phyloP scores from a whole-genome alignment of 495 filamentous ascomycete genomes.

The Penicillium ochrochloron region DNA sequence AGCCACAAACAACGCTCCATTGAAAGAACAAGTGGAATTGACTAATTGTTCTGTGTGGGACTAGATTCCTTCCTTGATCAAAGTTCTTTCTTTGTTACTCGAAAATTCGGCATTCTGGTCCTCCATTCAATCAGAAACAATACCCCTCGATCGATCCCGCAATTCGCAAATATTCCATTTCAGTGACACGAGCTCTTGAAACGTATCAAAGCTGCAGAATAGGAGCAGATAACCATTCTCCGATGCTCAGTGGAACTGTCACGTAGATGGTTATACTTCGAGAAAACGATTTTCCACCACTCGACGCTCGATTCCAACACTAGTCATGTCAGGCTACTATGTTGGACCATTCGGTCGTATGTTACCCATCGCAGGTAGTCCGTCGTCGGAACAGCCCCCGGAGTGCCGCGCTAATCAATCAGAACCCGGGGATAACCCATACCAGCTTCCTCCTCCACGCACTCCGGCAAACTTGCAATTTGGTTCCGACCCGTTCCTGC shows the following conservation, averaged over 20 bases:
- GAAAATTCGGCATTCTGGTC: not conserved
- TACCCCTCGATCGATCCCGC: not conserved
- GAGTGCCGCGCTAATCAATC: slow-evolving; percentile 41
- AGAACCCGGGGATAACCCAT: slow-evolving; percentile 46
- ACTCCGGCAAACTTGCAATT: slow-evolving; percentile 46
- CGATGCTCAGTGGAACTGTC: slow-evolving; percentile 5
- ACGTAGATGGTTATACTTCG: slow-evolving; percentile 16
- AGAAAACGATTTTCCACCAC: not conserved
- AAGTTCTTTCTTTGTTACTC: not conserved
- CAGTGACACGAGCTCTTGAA: not conserved
- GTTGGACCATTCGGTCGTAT: slow-evolving; percentile 56
- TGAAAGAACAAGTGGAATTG: not conserved
- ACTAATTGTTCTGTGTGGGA: not conserved
- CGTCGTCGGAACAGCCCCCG: slow-evolving; percentile 36
- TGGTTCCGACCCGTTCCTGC: slow-evolving; percentile 47
- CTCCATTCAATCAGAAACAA: not conserved
- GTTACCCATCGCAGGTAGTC: slow-evolving; percentile 44
- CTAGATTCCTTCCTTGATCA: slow-evolving; percentile 3
- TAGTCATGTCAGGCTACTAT: slow-evolving; percentile 50
- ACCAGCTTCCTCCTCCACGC: slow-evolving; percentile 57
- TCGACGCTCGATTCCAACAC: slow-evolving; percentile 11
- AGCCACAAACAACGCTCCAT: not conserved
- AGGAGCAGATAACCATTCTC: not conserved
- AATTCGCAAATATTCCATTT: not conserved
- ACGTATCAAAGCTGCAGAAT: not conserved